phyloP scores from a whole-genome alignment of 192 early-diverging fungal genomes.

The Linnemannia schmuckeri region DNA sequence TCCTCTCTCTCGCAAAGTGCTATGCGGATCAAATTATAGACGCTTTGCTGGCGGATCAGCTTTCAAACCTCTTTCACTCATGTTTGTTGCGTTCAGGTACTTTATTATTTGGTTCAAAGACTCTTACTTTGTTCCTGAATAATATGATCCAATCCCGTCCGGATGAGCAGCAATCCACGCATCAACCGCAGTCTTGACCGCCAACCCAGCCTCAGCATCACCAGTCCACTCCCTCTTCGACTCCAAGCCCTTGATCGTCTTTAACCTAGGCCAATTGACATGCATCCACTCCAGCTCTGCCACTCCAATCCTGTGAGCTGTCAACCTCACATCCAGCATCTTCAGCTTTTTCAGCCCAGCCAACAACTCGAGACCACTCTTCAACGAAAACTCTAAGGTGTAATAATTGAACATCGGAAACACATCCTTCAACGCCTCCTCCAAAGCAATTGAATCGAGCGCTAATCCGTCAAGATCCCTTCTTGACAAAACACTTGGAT shows the following conservation, averaged over 20 bases:
- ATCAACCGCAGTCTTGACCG: not conserved
- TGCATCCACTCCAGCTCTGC: not conserved
- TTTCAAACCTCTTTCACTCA: too few species aligned
- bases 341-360: not conserved
- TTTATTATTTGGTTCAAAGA: too few species aligned
- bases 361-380: not conserved
- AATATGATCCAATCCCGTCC: not conserved
- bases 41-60: too few species aligned
- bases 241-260: not conserved
- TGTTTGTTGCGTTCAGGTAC: too few species aligned
- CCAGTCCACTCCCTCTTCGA: not conserved
- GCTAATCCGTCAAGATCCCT: not conserved
- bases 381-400: not conserved
- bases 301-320: not conserved
- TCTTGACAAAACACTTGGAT: not conserved
- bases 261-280: not conserved
- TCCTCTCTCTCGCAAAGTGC: too few species aligned
- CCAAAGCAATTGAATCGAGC: not conserved
- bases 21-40: too few species aligned
- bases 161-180: not conserved
- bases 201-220: not conserved
- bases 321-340: not conserved
- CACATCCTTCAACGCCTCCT: not conserved
- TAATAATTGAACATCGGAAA: not conserved
- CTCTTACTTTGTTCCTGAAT: too few species aligned